phyloP scores from a whole-genome alignment of 306 rosid species.

The Urtica urens region DNA sequence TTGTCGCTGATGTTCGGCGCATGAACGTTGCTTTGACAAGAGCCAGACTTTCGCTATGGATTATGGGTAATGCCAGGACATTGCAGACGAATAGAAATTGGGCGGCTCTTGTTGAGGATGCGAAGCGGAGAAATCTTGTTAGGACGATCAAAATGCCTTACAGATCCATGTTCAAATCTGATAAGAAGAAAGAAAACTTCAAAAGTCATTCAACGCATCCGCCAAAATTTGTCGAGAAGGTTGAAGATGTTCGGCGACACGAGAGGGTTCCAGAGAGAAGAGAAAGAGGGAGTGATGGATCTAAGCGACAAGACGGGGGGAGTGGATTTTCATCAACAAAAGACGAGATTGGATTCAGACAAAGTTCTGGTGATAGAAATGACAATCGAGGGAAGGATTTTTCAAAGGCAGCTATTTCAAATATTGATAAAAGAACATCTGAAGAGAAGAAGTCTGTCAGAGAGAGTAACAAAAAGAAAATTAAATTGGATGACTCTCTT shows the following conservation, averaged over 20 bases:
- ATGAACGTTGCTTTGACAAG: conserved; percentile 98
- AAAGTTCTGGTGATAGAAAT: conserved; percentile 16
- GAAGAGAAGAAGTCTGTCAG: conserved; percentile 9
- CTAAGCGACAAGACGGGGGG: conserved; percentile 24
- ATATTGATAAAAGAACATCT: conserved; percentile 18
- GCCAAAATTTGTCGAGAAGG: conserved; percentile 30
- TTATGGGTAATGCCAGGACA: conserved; percentile 85
- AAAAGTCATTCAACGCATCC: conserved; percentile 19
- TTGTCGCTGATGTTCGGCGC: conserved; percentile 95
- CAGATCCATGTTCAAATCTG: conserved; percentile 38
- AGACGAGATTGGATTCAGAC: conserved; percentile 18
- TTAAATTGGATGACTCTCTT: conserved; percentile 17
- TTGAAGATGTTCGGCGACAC: conserved; percentile 17
- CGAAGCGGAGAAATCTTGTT: conserved; percentile 58
- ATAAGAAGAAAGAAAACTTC: conserved; percentile 28
- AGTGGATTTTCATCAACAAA: conserved; percentile 17
- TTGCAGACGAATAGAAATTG: conserved; percentile 67
- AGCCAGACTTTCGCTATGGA: conserved; percentile 86
- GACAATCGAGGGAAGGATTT: conserved; percentile 20
- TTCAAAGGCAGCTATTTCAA: conserved; percentile 15
- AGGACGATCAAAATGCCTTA: conserved; percentile 51
- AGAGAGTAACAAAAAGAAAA: conserved; percentile 29
- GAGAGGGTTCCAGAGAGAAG: conserved; percentile 16
- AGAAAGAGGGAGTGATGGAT: conserved; percentile 26
- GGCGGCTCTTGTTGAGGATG: conserved; percentile 84